phyloP scores from a whole-genome alignment of 2,329 filamentous ascomycete species.

The Colletotrichum camelliae region DNA sequence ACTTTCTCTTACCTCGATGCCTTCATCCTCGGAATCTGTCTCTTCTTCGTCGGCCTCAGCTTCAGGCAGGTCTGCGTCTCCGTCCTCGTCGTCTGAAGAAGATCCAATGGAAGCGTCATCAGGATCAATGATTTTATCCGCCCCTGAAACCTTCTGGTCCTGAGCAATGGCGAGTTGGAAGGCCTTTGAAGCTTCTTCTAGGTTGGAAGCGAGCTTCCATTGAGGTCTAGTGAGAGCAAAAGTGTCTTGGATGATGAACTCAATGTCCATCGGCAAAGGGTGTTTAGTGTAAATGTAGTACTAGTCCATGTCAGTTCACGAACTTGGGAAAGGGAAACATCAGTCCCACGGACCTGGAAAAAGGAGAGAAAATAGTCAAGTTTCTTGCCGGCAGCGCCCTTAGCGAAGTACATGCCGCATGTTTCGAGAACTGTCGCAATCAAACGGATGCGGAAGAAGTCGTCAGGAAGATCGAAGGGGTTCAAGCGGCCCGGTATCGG shows the following conservation, averaged over 20 bases:
- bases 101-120: conserved; percentile 75
- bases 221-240: conserved; percentile 85
- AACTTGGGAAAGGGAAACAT: background rate
- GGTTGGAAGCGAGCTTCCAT: conserved; percentile 83
- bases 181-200: conserved; percentile 81
- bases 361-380: conserved; percentile 97
- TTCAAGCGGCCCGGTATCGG: conserved; percentile 80
- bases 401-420: conserved; percentile 94
- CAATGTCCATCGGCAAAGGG: conserved; percentile 91
- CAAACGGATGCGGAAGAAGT: conserved; percentile 94
- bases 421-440: conserved; percentile 91
- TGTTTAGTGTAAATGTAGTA: conserved; percentile 96
- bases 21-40: conserved; percentile 34
- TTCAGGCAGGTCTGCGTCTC: conserved; percentile 67
- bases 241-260: conserved; percentile 94
- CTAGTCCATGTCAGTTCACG: conserved; percentile 41
- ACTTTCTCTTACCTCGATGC: background rate
- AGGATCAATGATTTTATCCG: conserved; percentile 71
- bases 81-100: conserved; percentile 79
- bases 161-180: conserved; percentile 90
- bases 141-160: conserved; percentile 82
- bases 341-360: conserved; percentile 70
- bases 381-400: conserved; percentile 93
- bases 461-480: conserved; percentile 84
- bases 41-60: conserved; percentile 63